Evolutionary conservation across 805 yeast genomes (phyloP), one percentile per base, ranked within the genome.

Genomic region (Wickerhamomyces chambardii): DNA sequence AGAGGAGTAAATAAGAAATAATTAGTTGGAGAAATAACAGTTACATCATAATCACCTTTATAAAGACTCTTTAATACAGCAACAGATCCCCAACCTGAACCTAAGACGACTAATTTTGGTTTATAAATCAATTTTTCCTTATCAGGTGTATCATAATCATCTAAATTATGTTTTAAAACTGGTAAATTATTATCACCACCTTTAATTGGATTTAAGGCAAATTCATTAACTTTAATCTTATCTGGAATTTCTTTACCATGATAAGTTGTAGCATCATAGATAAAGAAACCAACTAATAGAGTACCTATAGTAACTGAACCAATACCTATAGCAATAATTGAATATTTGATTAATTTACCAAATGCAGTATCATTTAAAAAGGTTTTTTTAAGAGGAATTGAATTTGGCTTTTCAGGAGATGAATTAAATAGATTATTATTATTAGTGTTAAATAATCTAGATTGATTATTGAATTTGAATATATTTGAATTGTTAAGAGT

Each of bases 151-250:
- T 79, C 85, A 40, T 63, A 68, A 28, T 73, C 71, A 46, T 78
- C 86, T 36, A 79, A 55, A 39, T 68, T 70, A 26, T 69, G 63
- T 28, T 65, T 66, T 41, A 76, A 60, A 21, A 79, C 70, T 2
- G 84, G 85, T 39, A 80, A 58, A 45, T 80, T 75, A 49, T 79
- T 83, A 17, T 86, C 85, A 3, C 87, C 87, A 6, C 86, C 86
- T 7, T 48, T 50, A 28, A 63, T 59, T 22, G 85, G 84, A 29
- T 64, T 47, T 33, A 78, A 49, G 2, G 84, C 81, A 17, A 63
- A 57, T 16, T 59, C 53, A 10, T 80, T 72, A 14, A 79, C 73
- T 15, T 59, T 56, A 32, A 78, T 59, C 31, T 64, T 61, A 8
- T 61, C 68, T 28, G 64, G 59, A 21, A 57, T 41, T 17, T 58